Evolutionary conservation across 176 grass and related monocot genomes (phyloP).

Genomic region (Otatea glauca): DNA sequence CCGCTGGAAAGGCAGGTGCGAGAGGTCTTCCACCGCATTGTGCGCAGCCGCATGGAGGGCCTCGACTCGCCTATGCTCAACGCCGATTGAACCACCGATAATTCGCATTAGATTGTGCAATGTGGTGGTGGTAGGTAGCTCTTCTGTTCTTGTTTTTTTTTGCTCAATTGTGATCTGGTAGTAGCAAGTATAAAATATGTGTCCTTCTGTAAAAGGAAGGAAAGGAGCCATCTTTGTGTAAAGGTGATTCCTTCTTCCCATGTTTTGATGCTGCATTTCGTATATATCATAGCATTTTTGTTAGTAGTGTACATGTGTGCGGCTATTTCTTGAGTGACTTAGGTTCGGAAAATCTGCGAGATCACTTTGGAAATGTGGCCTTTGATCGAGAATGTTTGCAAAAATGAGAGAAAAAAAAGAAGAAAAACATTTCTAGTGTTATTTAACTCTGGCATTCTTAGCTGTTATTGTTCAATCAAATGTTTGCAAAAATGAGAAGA

Average conservation of each 20-base stretch:
- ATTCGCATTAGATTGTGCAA: constrained; percentile 4
- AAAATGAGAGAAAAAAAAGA: background rate
- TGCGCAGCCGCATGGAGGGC: constrained; percentile 82
- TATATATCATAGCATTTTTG: constrained; percentile 42
- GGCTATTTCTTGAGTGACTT: constrained; percentile 27
- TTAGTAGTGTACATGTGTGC: background rate
- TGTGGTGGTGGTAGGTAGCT: constrained; percentile 42
- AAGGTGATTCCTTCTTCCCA: constrained; percentile 57
- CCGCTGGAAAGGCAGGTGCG: constrained; percentile 74
- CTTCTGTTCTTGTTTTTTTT: constrained; percentile 35
- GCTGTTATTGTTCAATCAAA: constrained; percentile 11
- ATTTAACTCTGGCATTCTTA: background rate
- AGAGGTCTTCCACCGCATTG: constrained; percentile 96
- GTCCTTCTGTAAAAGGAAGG: constrained; percentile 52
- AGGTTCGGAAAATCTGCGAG: background rate
- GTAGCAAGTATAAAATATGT: constrained; percentile 60
- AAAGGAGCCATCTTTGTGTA: constrained; percentile 50
- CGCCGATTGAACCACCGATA: constrained; percentile 50
- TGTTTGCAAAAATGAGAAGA: background rate
- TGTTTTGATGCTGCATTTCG: constrained; percentile 60
- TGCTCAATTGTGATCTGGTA: constrained; percentile 36
- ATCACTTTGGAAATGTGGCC: constrained; percentile 14
- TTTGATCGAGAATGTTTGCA: background rate
- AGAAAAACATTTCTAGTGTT: background rate
- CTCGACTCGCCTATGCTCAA: constrained; percentile 61